Base-by-base conservation (phyloP, 306 rosid species). In the Ceratonia siliqua region DNA sequence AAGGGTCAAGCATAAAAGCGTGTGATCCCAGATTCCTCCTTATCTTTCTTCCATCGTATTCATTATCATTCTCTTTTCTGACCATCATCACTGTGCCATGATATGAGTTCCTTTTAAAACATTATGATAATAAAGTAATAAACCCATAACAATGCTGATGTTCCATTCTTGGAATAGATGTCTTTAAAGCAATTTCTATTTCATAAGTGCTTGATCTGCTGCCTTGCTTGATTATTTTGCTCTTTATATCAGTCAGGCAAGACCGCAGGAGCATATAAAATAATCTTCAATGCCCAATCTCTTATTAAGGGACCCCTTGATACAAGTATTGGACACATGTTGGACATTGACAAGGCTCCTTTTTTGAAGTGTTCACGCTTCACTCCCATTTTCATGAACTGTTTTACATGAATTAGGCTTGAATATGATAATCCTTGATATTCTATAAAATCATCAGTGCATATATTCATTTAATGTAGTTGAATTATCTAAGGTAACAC, bases 331-430 rank as follows among this genome's bases (percentile, higher is more conserved):
- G n/a, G n/a, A n/a, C n/a, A n/a, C n/a, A n/a, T n/a, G n/a, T n/a
- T n/a, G n/a, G n/a, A n/a, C n/a, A n/a, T n/a, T n/a, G n/a, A n/a
- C n/a, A n/a, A n/a, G n/a, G n/a, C n/a, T n/a, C n/a, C n/a, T n/a
- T n/a, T 20, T 68, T 20, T 68, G 2, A 30, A n/a, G 54, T 13
- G 55, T 13, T 45, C 8, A 45, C 43, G 41, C 20, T 25, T 45
- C 72, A 25, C 14, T 27, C 72, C n/a, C n/a, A n/a, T n/a, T n/a
- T n/a, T n/a, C n/a, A 59, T 17, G 25, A 59, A 85, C 89, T 59
- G 10, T 18, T 41, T 64, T 39, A 42, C 17, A 11, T 62, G 2
- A 17, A 33, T 32, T 39, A 10, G 18, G 17, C 32, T 20, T 64
- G 70, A 36, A 64, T 41, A 2, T 35, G 10, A 14, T 45, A 45